Evolutionary conservation across 768 basidiomycete species (phyloP).

Genomic region (Hebeloma cylindrosporum): DNA sequence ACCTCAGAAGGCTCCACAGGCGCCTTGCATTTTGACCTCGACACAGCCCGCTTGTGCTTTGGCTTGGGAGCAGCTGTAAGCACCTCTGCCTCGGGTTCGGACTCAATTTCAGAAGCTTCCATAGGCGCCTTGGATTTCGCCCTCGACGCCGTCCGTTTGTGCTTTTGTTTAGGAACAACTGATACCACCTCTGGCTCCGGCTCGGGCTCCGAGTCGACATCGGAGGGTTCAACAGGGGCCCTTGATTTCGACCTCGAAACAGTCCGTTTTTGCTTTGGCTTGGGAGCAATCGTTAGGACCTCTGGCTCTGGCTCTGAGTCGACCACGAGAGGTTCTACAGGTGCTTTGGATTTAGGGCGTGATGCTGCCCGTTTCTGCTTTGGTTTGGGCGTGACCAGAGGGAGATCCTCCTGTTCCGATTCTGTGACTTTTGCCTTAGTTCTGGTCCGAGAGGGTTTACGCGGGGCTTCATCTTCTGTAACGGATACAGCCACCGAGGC

Average conservation of each 20-base stretch:
- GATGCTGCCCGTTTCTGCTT: conserved; percentile 14
- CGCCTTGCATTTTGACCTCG: conserved; percentile 12
- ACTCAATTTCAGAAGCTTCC: conserved; percentile 14
- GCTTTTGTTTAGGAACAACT: too few species aligned
- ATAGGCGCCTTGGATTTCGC: too few species aligned
- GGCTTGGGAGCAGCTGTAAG: conserved; percentile 11
- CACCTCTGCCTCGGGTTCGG: conserved; percentile 11
- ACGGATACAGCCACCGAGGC: conserved; percentile 10
- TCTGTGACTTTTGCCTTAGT: conserved; percentile 18
- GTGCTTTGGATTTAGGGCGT: conserved; percentile 15
- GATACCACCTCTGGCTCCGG: background rate
- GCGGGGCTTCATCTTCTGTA: conserved; percentile 14
- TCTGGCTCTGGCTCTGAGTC: too few species aligned
- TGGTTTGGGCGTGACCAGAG: conserved; percentile 10
- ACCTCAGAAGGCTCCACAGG: conserved; percentile 3
- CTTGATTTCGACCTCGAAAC: too few species aligned
- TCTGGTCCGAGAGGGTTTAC: conserved; percentile 20
- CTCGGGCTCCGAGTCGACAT: too few species aligned
- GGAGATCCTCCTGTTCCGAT: conserved; percentile 20
- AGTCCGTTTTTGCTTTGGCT: too few species aligned
- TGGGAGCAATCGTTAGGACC: background rate
- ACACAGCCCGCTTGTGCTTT: conserved; percentile 2
- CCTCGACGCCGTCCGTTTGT: too few species aligned
- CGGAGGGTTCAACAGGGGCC: too few species aligned
- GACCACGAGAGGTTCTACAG: too few species aligned